Evolutionary conservation across 371 early-diverging fungal species (phyloP).

Genomic region (Batkoa obscura): DNA sequence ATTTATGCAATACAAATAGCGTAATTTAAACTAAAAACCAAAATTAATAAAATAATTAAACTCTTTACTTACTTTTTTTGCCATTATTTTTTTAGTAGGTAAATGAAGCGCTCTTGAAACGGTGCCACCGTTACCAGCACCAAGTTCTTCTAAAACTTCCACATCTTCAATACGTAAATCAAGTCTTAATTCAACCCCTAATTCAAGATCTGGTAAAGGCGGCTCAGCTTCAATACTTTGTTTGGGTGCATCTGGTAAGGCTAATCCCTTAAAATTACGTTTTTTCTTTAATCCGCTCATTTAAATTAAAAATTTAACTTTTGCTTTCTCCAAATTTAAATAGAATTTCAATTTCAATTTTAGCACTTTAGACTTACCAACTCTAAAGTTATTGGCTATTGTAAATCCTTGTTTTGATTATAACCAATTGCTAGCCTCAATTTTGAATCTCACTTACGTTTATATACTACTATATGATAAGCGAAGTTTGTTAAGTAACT

Average conservation of each 20-base stretch:
- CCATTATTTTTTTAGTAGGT: slow-evolving; percentile 63
- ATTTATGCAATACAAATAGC: not conserved
- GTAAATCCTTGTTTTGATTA: no score
- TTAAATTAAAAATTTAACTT: not conserved
- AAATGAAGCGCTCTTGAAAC: slow-evolving; percentile 58
- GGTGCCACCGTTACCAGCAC: slow-evolving; percentile 72
- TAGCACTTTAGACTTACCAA: no score
- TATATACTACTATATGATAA: no score
- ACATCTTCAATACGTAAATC: slow-evolving; percentile 73
- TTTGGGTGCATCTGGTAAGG: not conserved
- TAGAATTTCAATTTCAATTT: no score
- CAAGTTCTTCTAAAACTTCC: slow-evolving; percentile 51
- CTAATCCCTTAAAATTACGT: slow-evolving; percentile 1
- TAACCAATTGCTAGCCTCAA: no score
- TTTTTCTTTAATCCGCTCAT: slow-evolving; percentile 5
- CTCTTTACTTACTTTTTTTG: slow-evolving; percentile 40
- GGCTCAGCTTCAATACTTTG: not conserved
- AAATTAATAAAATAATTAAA: not conserved
- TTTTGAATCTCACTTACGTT: no score
- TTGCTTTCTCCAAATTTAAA: not conserved
- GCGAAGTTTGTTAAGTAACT: no score
- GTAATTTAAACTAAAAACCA: not conserved
- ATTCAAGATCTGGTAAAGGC: slow-evolving; percentile 30
- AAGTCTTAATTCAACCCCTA: slow-evolving; percentile 49
- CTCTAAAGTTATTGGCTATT: not conserved